These are phyloP conservation scores for Macadamia tetraphylla DNA, from an alignment of 164 flowering plant genomes.

Conservation along the genomic window DNA sequence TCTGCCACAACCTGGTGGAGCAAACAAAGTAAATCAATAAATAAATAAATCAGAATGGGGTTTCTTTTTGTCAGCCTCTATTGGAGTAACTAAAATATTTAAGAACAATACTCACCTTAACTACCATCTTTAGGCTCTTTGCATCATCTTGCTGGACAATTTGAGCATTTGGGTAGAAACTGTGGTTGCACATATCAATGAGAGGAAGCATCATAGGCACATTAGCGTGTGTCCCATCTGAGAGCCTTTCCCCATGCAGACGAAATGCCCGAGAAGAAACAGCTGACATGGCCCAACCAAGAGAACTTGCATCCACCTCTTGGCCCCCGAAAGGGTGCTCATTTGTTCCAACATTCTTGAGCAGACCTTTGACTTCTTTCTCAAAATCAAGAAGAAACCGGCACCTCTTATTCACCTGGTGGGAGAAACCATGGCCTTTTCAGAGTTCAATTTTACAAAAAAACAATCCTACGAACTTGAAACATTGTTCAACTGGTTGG, in stretches of 20 bases:
- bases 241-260: conserved; percentile 50
- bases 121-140: conserved; percentile 33
- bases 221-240: conserved; percentile 34
- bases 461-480: neutral
- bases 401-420: conserved; percentile 88
- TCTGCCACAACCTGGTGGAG: conserved; percentile 80
- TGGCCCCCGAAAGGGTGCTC: conserved; percentile 82
- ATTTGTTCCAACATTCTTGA: conserved; percentile 36
- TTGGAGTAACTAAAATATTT: no score
- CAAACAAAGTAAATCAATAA: conserved; percentile 31
- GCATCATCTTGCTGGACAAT: conserved; percentile 68
- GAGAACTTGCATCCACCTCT: conserved; percentile 73
- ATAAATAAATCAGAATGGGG: neutral
- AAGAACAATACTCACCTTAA: conserved; percentile 44
- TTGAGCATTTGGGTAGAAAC: conserved; percentile 76
- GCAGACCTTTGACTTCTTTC: conserved; percentile 40
- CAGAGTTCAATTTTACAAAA: neutral
- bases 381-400: conserved; percentile 91
- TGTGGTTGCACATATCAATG: conserved; percentile 77
- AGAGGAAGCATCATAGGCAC: conserved; percentile 69
- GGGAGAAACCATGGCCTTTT: neutral
- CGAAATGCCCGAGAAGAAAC: conserved; percentile 96
- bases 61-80: no score
- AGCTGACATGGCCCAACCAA: conserved; percentile 99
- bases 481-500: neutral